phyloP scores from a whole-genome alignment of 2,329 filamentous ascomycete species.

The Beauveria brongniartii region DNA sequence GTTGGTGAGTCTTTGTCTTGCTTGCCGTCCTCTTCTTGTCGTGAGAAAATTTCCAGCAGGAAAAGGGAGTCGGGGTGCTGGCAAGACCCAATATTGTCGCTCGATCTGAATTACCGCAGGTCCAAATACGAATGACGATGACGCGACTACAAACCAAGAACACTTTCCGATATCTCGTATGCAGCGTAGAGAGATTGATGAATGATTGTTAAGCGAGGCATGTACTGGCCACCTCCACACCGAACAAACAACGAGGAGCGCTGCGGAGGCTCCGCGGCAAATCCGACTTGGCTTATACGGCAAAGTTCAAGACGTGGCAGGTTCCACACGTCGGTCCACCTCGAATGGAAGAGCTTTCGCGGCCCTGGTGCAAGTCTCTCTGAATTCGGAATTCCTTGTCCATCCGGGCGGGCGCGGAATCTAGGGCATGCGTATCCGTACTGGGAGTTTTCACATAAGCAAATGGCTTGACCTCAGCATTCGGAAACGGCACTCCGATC shows the following conservation, averaged over 20 bases:
- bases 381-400: neutral
- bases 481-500: too few relatives aligned
- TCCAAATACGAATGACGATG: neutral
- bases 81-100: neutral
- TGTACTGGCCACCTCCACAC: neutral
- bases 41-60: neutral
- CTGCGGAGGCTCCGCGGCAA: neutral
- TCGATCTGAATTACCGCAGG: neutral
- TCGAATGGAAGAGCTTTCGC: neutral
- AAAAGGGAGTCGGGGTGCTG: neutral
- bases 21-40: neutral
- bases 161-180: too few relatives aligned
- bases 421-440: neutral
- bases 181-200: neutral
- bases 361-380: conserved; percentile 3
- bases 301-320: neutral
- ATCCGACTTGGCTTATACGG: conserved; percentile 2
- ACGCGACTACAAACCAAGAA: neutral
- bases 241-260: neutral
- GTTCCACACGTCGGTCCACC: conserved; percentile 6
- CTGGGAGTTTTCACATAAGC: neutral
- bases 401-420: neutral
- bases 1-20: neutral
- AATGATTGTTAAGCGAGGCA: neutral
- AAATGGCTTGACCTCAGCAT: neutral